These are phyloP conservation scores for Chytridiales sp. DNA, from an alignment of 371 early-diverging fungal genomes.

Conservation along the genomic window DNA sequence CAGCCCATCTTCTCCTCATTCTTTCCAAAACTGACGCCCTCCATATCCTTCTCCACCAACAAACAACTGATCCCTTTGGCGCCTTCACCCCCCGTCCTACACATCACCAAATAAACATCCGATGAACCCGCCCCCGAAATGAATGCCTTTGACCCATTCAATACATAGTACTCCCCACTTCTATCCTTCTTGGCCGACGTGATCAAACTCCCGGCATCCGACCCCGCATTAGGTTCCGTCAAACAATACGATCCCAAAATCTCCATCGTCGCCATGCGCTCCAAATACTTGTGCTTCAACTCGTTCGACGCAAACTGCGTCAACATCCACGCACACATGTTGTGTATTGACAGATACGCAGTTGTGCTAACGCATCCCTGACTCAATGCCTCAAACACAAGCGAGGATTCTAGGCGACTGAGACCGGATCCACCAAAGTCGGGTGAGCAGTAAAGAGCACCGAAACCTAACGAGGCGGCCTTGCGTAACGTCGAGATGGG, in stretches of 20 bases:
- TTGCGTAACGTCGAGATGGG: slow-evolving; percentile 51
- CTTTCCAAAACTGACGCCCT: slow-evolving; percentile 64
- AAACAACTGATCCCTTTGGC: slow-evolving; percentile 61
- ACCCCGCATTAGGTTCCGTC: slow-evolving; percentile 79
- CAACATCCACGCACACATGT: slow-evolving; percentile 67
- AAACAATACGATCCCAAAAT: slow-evolving; percentile 59
- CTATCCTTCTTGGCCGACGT: slow-evolving; percentile 68
- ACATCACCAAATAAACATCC: slow-evolving; percentile 65
- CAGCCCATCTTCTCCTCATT: slow-evolving; percentile 67
- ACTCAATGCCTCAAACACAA: slow-evolving; percentile 56
- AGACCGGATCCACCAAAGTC: slow-evolving; percentile 47
- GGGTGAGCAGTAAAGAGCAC: slow-evolving; percentile 32
- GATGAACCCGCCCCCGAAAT: slow-evolving; percentile 62
- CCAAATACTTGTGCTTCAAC: slow-evolving; percentile 53
- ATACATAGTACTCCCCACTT: slow-evolving; percentile 67
- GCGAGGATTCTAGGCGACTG: slow-evolving; percentile 49
- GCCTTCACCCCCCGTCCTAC: slow-evolving; percentile 62
- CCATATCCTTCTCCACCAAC: slow-evolving; percentile 58
- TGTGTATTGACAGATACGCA: slow-evolving; percentile 64
- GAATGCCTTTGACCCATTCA: slow-evolving; percentile 80
- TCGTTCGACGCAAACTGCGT: slow-evolving; percentile 53
- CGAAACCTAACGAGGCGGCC: slow-evolving; percentile 61
- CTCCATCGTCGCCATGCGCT: slow-evolving; percentile 48
- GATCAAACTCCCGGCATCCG: slow-evolving; percentile 68
- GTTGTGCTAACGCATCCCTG: slow-evolving; percentile 60